Evolutionary conservation across 2,329 filamentous ascomycete species (phyloP).

Genomic region (Colletotrichum lentis): DNA sequence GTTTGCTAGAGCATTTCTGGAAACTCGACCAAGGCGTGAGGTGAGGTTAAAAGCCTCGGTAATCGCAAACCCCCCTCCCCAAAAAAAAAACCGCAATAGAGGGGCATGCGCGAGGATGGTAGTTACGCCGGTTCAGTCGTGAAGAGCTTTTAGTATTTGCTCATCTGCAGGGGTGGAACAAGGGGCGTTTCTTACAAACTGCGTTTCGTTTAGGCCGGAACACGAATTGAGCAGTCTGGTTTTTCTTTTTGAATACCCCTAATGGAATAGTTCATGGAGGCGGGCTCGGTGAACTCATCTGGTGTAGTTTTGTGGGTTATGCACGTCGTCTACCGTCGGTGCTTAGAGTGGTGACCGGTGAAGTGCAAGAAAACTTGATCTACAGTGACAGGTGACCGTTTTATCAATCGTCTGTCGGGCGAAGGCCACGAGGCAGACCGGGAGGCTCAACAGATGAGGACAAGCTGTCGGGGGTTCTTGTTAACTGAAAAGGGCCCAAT

Average conservation of each 20-base stretch:
- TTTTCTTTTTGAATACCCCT: neutral
- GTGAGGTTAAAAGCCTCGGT: too few relatives aligned
- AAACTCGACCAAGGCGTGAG: slow-evolving; percentile 31
- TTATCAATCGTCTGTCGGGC: neutral
- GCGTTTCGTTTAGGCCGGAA: slow-evolving; percentile 14
- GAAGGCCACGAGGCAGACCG: slow-evolving; percentile 12
- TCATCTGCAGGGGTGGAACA: neutral
- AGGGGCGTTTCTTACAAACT: neutral
- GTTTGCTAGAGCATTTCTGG: slow-evolving; percentile 23
- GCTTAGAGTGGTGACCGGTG: slow-evolving; percentile 18
- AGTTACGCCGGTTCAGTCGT: neutral
- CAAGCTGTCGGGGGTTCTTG: neutral
- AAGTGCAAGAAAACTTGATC: neutral
- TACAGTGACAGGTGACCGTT: slow-evolving; percentile 2
- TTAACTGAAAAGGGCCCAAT: slow-evolving; percentile 8
- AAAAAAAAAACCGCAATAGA: neutral
- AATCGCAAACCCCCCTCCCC: too few relatives aligned
- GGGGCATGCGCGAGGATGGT: slow-evolving; percentile 4
- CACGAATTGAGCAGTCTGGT: neutral
- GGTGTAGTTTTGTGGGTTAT: neutral
- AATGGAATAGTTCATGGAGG: neutral
- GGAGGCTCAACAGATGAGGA: neutral
- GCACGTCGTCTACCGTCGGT: slow-evolving; percentile 3
- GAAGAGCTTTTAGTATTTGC: slow-evolving; percentile 14
- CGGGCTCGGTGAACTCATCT: neutral